These are phyloP conservation scores for Casaregolazyma suthepensis DNA, from an alignment of 1,139 yeast species.

Conservation along the genomic window DNA sequence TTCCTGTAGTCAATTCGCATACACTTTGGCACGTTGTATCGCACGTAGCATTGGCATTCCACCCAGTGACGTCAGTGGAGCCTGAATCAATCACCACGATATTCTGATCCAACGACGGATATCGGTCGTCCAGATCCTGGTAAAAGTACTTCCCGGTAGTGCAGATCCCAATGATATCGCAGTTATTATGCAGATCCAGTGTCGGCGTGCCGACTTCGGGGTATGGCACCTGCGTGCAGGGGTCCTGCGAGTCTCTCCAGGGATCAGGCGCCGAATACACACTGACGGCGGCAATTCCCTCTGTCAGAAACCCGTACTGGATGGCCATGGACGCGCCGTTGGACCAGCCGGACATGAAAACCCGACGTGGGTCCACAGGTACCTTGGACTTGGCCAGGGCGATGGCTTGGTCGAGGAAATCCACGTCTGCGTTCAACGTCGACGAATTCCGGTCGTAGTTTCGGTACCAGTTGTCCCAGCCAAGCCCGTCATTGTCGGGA, in stretches of 20 bases:
- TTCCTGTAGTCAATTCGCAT: slow-evolving; percentile 5
- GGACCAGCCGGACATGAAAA: slow-evolving; percentile 9
- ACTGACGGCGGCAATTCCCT: slow-evolving; percentile 7
- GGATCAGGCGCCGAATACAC: slow-evolving; percentile 9
- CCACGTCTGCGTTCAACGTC: slow-evolving; percentile 6
- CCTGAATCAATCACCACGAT: slow-evolving; percentile 7
- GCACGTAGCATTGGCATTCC: slow-evolving; percentile 2
- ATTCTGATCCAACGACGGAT: slow-evolving; percentile 1
- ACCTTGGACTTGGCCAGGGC: slow-evolving; percentile 5
- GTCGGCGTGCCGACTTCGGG: slow-evolving; percentile 5
- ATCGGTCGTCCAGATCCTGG: slow-evolving; percentile 5
- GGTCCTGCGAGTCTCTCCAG: slow-evolving; percentile 4
- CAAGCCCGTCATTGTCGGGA: slow-evolving; percentile 4
- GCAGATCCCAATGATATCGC: slow-evolving; percentile 8
- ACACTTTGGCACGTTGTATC: slow-evolving; percentile 4
- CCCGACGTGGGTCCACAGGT: slow-evolving; percentile 4
- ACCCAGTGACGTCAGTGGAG: background rate
- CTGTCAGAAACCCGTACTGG: slow-evolving; percentile 6
- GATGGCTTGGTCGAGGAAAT: slow-evolving; percentile 7
- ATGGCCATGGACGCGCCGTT: slow-evolving; percentile 8
- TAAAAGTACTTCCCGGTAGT: slow-evolving; percentile 7
- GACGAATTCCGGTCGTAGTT: slow-evolving; percentile 3
- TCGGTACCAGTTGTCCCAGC: slow-evolving; percentile 10
- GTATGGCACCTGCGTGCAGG: slow-evolving; percentile 9
- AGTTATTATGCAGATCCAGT: slow-evolving; percentile 7